Evolutionary conservation across 148 eudicot species (phyloP).

Genomic region (Fagopyrum homotropicum): DNA sequence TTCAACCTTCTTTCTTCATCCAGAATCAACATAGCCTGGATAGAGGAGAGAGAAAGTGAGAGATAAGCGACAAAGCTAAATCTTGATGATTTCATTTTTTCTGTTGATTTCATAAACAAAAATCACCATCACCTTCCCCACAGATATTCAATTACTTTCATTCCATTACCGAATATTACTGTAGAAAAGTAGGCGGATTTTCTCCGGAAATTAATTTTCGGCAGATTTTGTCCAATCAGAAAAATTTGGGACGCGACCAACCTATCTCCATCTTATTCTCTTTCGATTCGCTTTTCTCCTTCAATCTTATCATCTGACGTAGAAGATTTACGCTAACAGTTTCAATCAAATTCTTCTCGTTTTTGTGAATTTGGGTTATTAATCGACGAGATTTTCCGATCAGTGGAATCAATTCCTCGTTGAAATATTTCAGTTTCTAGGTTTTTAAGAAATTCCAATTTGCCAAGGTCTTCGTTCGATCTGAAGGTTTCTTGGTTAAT

Average conservation of each 20-base stretch:
- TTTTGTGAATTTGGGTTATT: neutral
- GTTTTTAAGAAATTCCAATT: neutral
- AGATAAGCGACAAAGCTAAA: neutral
- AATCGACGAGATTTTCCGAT: slow-evolving; percentile 1
- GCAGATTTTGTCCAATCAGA: neutral
- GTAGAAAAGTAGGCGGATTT: slow-evolving; percentile 9
- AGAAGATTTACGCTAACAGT: slow-evolving; percentile 4
- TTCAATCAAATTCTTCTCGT: neutral
- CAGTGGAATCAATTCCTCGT: neutral
- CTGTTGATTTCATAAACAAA: neutral
- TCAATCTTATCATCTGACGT: neutral
- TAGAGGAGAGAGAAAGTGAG: neutral
- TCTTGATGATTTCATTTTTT: neutral
- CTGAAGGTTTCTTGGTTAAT: slow-evolving; percentile 3
- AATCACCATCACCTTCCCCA: neutral
- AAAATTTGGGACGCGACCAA: neutral
- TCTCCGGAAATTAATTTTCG: neutral
- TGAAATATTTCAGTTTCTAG: neutral
- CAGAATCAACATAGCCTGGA: neutral
- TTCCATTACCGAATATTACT: slow-evolving; percentile 1
- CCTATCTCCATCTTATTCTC: neutral
- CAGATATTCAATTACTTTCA: neutral
- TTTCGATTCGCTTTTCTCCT: neutral
- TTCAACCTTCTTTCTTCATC: neutral
- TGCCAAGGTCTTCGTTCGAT: neutral